Base-by-base conservation (phyloP, 768 basidiomycete species). In the Termitomyces sp. region DNA sequence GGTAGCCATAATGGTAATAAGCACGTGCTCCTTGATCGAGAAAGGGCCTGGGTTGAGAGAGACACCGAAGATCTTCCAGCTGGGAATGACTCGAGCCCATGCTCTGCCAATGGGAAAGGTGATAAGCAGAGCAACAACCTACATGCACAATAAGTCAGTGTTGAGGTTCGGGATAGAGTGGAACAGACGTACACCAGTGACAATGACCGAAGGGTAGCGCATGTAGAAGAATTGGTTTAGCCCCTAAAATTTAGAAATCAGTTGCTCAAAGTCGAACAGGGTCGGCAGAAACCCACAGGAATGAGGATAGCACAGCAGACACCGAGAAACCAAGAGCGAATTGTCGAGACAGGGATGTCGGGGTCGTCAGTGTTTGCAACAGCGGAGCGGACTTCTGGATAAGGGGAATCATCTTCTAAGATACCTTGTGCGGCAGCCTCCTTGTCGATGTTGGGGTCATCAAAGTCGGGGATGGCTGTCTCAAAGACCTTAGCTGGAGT, bases 211-310 rank as follows among this genome's bases (percentile, higher is more conserved):
- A 4, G 91, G 90, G 68, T 84, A 88, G 15, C 88, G 86, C 74
- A 91, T 89, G 79, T 83, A 87, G 74, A 90, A 87, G 75, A 90
- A 88, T 63, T 89, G 89, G 68, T 92, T 89, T 55, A 87, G 71
- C 31, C 84, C 86, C 74, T 78, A 57, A 17, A 20, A 46, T 9
- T 29, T 37, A 62, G 38, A 56, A 5, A 40, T 59, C 34, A 62
- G 47, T 48, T 37, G 7, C 5, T 49, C 17, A 48, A 43, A 9
- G 15, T 47, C 32, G 36, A 48, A 20, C 20, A 42, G 15, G 4
- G 52, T 32, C 3, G 31, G 15, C 8, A 64, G 15, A 57, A 38
- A 68, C 73, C n/a, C 38, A 79, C 80, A 5, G 86, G 78, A 57
- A 86, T 79, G 68, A 91, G 64, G 40, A 91, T 81, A 4, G 89